Percentiles rank a stretch among this genome's conserved stretches.
phyloP scores from a whole-genome alignment of 352 stramenopile species.

The Aphanomyces stellatus region DNA sequence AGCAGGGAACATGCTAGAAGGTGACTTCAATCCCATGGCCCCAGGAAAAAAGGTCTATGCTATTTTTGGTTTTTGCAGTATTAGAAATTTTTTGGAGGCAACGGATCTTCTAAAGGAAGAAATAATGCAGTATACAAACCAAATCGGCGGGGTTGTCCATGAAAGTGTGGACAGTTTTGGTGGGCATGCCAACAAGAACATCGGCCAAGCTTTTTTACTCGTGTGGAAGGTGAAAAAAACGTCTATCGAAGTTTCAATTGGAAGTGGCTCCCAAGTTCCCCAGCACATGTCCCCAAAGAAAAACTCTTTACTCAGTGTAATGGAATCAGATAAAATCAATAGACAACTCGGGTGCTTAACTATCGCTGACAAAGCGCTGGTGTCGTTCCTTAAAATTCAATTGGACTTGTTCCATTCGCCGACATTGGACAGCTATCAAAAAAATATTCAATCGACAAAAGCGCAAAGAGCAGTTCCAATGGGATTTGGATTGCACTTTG shows the following conservation, averaged over 20 bases:
- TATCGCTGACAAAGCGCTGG: constrained; percentile 89
- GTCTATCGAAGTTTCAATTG: constrained; percentile 55
- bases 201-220: constrained; percentile 90
- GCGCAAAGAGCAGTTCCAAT: constrained; percentile 79
- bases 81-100: constrained; percentile 90
- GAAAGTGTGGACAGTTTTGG: constrained; percentile 78
- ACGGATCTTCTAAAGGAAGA: constrained; percentile 87
- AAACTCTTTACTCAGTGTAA: constrained; percentile 10
- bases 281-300: constrained; percentile 33
- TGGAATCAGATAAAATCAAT: constrained; percentile 57
- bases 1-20: constrained; percentile 79
- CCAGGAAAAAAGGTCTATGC: constrained; percentile 88
- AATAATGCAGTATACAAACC: constrained; percentile 90
- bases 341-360: constrained; percentile 70
- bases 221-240: constrained; percentile 87
- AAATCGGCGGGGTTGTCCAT: constrained; percentile 86
- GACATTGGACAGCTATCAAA: constrained; percentile 61
- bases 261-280: constrained; percentile 61
- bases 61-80: constrained; percentile 93
- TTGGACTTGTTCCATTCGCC: constrained; percentile 71
- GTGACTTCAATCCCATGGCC: constrained; percentile 83
- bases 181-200: constrained; percentile 84
- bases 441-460: constrained; percentile 72
- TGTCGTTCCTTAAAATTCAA: constrained; percentile 94
- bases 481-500: constrained; percentile 95